Percentiles rank a stretch among this genome's conserved stretches.
These are phyloP conservation scores for Gossypium stocksii DNA, from an alignment of 345 rosid genomes.

Conservation along the genomic window DNA sequence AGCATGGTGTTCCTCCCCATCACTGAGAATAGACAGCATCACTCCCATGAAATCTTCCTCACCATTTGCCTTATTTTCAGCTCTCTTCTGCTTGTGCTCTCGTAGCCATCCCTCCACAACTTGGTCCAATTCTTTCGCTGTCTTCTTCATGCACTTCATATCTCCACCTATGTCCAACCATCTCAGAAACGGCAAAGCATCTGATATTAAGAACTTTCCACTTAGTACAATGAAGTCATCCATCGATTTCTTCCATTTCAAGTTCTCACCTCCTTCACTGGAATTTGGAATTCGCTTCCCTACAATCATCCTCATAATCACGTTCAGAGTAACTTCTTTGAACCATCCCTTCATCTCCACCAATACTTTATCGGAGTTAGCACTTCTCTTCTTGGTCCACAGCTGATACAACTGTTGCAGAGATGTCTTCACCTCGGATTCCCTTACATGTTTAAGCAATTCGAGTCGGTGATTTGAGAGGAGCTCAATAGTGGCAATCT, in stretches of 20 bases:
- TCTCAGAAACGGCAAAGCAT: slow-evolving; percentile 29
- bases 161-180: slow-evolving; percentile 38
- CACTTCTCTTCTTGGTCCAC: not conserved
- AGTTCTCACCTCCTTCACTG: not conserved
- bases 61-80: not conserved
- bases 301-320: slow-evolving; percentile 27
- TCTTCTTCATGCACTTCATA: slow-evolving; percentile 28
- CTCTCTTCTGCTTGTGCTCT: slow-evolving; percentile 25
- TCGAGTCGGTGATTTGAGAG: slow-evolving; percentile 33
- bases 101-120: slow-evolving; percentile 25
- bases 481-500: slow-evolving; percentile 24
- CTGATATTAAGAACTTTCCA: slow-evolving; percentile 28
- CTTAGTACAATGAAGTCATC: not conserved
- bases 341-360: slow-evolving; percentile 38
- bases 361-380: not conserved
- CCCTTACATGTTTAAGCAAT: slow-evolving; percentile 18
- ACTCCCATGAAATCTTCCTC: slow-evolving; percentile 33
- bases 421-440: slow-evolving; percentile 15
- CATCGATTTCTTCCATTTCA: slow-evolving; percentile 6
- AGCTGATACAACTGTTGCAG: slow-evolving; percentile 8
- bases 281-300: slow-evolving; percentile 21
- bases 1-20: not conserved
- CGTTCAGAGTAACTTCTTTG: slow-evolving; percentile 21
- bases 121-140: slow-evolving; percentile 22
- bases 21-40: slow-evolving; percentile 20